Base-by-base conservation (phyloP, 23 red algal species). In the Gracilariopsis chorda region DNA sequence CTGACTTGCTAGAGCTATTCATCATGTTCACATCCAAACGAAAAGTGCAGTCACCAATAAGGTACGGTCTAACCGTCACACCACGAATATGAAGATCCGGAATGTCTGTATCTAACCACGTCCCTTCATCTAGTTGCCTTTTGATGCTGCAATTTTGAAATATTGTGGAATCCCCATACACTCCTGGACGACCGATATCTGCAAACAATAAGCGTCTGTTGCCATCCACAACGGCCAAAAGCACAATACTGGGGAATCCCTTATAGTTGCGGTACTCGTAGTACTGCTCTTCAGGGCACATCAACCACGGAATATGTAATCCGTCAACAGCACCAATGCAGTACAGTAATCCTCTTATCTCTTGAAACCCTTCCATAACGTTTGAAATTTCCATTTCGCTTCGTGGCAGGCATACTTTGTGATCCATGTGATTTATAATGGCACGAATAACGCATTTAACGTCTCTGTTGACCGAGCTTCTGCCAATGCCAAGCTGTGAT, bases 251-350 rank as follows among this genome's bases (percentile, higher is more conserved):
- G 48, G 75, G 45, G 43, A 30, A 80, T 7, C 75, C 7, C 27
- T 80, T 80, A 45, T 80, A 80, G 52, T 45, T 51, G n/a, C 75
- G 45, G 43, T 80, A 80, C 43, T 80, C 75, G 43, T 51, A 80
- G 32, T 53, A 56, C 48, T 52, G 75, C 29, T 44, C 24, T 52
- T 80, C 41, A 7, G 75, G 75, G 27, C 75, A 80, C 9, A 33
- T n/a, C n/a, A n/a, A n/a, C n/a, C n/a, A n/a, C n/a, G n/a, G n/a
- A n/a, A n/a, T n/a, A n/a, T n/a, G n/a, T 9, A 4, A 55, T 9
- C 75, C 75, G 52, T 56, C 48, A 12, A 46, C 32, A 14, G 43
- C 43, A 6, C 75, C 44, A 13, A 49, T 7, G 55, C 55, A 60
- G 19, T 60, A 60, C 5, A 27, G 55, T 5, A 60, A 21, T 7